Percentiles rank a stretch among this genome's conserved stretches.
Conservation (phyloP, 78 protist species). For the Dictyostelium capitatum region DNA sequence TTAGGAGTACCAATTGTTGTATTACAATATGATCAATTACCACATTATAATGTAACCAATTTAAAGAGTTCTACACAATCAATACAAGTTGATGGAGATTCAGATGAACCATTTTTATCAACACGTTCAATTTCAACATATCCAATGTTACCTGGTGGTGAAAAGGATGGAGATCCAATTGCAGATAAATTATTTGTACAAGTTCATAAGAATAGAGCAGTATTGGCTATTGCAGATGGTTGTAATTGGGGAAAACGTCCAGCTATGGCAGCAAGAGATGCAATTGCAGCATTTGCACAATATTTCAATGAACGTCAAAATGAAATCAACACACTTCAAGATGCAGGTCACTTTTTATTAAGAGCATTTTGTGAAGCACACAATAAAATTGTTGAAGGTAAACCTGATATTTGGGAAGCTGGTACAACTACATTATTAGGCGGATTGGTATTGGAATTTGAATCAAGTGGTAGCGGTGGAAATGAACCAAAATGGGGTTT, state of each 20-base stretch:
- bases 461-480: neutral
- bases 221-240: conserved; percentile 80
- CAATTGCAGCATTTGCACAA: conserved; percentile 66
- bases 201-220: conserved; percentile 65
- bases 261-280: conserved; percentile 69
- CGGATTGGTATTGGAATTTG: conserved; percentile 77
- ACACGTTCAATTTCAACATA: conserved; percentile 64
- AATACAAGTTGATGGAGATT: conserved; percentile 58
- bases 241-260: conserved; percentile 85
- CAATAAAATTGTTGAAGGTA: conserved; percentile 72
- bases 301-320: conserved; percentile 56
- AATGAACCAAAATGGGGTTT: conserved; percentile 81
- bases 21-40: conserved; percentile 63
- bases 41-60: conserved; percentile 43
- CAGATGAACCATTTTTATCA: conserved; percentile 64
- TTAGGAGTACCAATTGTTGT: conserved; percentile 50
- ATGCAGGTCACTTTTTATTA: conserved; percentile 74
- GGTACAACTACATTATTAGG: conserved; percentile 86
- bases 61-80: conserved; percentile 63
- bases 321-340: conserved; percentile 58
- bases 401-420: conserved; percentile 85
- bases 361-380: conserved; percentile 82
- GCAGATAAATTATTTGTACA: conserved; percentile 69
- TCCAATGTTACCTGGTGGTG: conserved; percentile 62
- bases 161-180: conserved; percentile 79